phyloP scores from a whole-genome alignment of 768 basidiomycete species.

The Russula abietina region DNA sequence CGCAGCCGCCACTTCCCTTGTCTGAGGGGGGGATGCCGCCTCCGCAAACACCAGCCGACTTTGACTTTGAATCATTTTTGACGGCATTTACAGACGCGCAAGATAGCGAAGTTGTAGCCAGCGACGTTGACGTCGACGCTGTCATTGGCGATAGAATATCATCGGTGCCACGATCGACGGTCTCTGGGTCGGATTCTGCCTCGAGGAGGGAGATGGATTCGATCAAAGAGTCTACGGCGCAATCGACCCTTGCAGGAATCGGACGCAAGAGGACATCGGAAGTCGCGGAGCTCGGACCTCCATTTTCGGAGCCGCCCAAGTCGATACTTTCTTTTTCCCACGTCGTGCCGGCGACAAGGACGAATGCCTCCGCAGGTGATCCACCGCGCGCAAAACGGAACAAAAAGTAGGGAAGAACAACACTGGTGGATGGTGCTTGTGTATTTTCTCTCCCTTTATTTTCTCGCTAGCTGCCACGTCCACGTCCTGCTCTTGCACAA shows the following conservation, averaged over 20 bases:
- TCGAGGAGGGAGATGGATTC: not conserved
- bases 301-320: slow-evolving; percentile 7
- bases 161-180: not conserved
- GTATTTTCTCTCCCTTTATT: not conserved
- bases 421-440: not conserved
- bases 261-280: slow-evolving; percentile 33
- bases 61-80: slow-evolving; percentile 27
- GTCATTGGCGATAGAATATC: not conserved
- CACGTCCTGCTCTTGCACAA: not conserved
- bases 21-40: not conserved
- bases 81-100: slow-evolving; percentile 32
- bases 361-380: not conserved
- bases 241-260: slow-evolving; percentile 16
- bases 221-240: not conserved
- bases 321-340: not conserved
- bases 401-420: slow-evolving; percentile 23
- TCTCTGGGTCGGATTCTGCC: not conserved
- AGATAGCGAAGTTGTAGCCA: slow-evolving; percentile 32
- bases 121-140: slow-evolving; percentile 16
- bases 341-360: not conserved
- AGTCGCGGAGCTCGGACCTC: slow-evolving; percentile 26
- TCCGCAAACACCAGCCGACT: slow-evolving; percentile 12
- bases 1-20: slow-evolving; percentile 25
- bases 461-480: not conserved
- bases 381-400: slow-evolving; percentile 29